Base-by-base conservation (phyloP, 768 basidiomycete species). In the Neoboletus magnificus region DNA sequence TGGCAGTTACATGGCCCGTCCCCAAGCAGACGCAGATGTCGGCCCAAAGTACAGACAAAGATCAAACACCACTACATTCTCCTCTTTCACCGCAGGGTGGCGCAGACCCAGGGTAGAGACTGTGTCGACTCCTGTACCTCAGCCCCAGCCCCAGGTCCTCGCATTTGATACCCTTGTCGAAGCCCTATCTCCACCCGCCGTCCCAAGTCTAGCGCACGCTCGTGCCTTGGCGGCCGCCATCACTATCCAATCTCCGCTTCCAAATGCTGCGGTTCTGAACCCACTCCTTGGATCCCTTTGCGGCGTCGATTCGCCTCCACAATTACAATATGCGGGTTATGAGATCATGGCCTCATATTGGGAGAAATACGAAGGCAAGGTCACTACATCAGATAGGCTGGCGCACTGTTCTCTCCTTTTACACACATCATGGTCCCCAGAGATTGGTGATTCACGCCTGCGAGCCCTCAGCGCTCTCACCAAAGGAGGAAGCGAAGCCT, bases 311-410 rank as follows among this genome's bases (percentile, higher is more conserved):
- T 76, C 79, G 0, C 86, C 87, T 1, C 57, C 76, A 0, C 71
- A 82, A 0, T 58, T 91, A 5, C 87, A 89, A 63, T 80, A 80
- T 9, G 79, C 83, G 0, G 90, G 89, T 1, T 89, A 78, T 60
- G 89, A 91, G 54, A 82, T 90, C 57, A 75, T 91, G 49, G 76
- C 85, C 15, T 79, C 85, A 3, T 91, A 85, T 66, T 84, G 82
- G 73, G 82, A 87, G 63, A 83, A 84, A 64, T 74, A 70, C 22
- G 82, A 84, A 50, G 63, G 74, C 22, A 62, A 65, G 22, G 71
- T 83, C 22, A 71, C 73, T 2, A 84, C 82, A 2, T 74, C 82
- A 1, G 88, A 91, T 55, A 76, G 83, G 27, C 69, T 87, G 11
- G 75, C 83, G 0, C 85, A 84, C 56, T 82, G 90, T 50, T 80